These are phyloP conservation scores for Phyllosticta citribraziliensis DNA, from an alignment of 2,329 filamentous ascomycete genomes.

Conservation along the genomic window DNA sequence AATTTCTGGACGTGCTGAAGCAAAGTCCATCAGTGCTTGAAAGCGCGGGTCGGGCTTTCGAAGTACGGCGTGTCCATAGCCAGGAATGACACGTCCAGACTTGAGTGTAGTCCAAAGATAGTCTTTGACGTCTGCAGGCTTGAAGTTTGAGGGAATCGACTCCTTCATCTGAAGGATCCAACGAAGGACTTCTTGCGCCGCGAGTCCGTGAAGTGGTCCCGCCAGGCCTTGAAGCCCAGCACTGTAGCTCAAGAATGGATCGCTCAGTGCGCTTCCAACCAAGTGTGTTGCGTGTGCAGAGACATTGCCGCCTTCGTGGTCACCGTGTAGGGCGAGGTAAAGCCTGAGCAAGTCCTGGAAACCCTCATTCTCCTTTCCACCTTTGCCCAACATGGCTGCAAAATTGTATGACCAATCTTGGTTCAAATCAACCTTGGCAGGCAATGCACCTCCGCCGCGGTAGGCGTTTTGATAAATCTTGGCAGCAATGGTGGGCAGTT, in stretches of 20 bases:
- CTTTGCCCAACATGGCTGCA: conserved; percentile 87
- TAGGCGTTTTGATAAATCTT: conserved; percentile 96
- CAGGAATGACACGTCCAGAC: conserved; percentile 86
- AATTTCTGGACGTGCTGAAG: conserved; percentile 73
- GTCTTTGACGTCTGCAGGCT: conserved; percentile 69
- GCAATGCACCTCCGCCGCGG: conserved; percentile 61
- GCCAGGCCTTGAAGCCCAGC: conserved; percentile 92
- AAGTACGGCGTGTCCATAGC: conserved; percentile 91
- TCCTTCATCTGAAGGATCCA: conserved; percentile 97
- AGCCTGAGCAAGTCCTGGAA: conserved; percentile 92
- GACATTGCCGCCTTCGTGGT: conserved; percentile 97
- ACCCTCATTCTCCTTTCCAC: conserved; percentile 75
- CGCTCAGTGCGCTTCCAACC: conserved; percentile 86
- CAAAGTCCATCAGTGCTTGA: conserved; percentile 94
- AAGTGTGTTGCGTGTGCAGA: conserved; percentile 92
- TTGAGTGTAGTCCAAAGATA: conserved; percentile 93
- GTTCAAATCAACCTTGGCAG: conserved; percentile 64
- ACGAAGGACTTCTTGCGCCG: conserved; percentile 91
- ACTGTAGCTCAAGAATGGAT: conserved; percentile 92
- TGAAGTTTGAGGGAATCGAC: conserved; percentile 66
- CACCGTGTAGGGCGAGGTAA: conserved; percentile 92
- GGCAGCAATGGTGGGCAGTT: conserved; percentile 91
- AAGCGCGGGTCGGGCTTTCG: conserved; percentile 96
- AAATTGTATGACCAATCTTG: conserved; percentile 99
- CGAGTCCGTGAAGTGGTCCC: conserved; percentile 85